Base-by-base conservation (phyloP, 2,329 filamentous ascomycete genomes). In the Xylariaceae sp. region DNA sequence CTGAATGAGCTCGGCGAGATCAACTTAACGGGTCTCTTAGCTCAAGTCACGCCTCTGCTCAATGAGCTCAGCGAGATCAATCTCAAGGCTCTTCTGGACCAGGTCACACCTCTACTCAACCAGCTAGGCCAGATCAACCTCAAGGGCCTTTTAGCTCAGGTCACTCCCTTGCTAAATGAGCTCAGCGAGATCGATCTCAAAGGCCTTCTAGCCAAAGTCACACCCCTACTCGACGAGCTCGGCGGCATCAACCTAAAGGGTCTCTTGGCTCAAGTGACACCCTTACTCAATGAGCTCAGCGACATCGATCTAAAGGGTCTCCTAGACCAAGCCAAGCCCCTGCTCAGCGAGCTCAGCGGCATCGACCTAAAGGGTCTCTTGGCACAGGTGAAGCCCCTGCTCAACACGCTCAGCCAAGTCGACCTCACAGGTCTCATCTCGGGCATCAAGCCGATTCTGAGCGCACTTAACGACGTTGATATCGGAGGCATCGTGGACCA, bases 301-400 rank as follows among this genome's bases (percentile, higher is more conserved):
- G 12, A 62, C 16, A 61, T 74, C 19, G 72, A 75, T 30, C 56
- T 75, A 1, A 60, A 62, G 15, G 67, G 68, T 6, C 55, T 72
- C 5, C 56, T 71, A 22, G 59, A 69, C 26, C 58, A 64, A 6
- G 58, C 64, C 12, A 60, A 15, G 3, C 49, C 51, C 2, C 29
- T 48, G 6, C 45, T 58, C 59, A 0, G 55, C 70, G 10, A 39
- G 2, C 15, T 47, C n/a, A 57, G 60, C 43, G 63, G 62, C 19
- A 57, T 72, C 30, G 70, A 73, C 37, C 52, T 73, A 1, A 60
- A 63, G n/a, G 68, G 65, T 4, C 59, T 72, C 5, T 51, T 72
- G 29, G 59, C 69, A 30, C 59, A 65, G 12, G 59, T 68, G 12
- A 63, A 67, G 43, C 71, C 72, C 1, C 59, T 74, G 12, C 65